phyloP scores from a whole-genome alignment of 805 yeast species.

The Candida silvicultrix region DNA sequence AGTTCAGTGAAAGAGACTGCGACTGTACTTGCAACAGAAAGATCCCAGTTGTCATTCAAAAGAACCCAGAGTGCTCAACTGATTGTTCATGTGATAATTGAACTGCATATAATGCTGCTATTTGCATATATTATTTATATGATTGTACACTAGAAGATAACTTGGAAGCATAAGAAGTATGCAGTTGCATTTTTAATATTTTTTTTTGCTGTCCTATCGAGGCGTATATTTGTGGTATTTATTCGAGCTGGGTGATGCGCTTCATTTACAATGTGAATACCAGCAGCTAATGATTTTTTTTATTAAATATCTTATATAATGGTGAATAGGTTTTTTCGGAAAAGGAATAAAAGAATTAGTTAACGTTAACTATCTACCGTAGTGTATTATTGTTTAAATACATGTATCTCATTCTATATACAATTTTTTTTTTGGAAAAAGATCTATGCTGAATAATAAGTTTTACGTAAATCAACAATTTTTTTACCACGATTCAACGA shows the following conservation, averaged over 20 bases:
- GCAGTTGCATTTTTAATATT: too few species aligned
- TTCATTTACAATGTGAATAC: too few species aligned
- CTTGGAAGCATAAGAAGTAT: too few species aligned
- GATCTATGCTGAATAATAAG: constrained; percentile 59
- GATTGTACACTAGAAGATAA: not conserved
- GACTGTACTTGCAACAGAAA: constrained; percentile 21
- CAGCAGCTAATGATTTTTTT: not conserved
- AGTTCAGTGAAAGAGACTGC: constrained; percentile 19
- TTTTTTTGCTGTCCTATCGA: too few species aligned
- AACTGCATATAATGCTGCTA: not conserved
- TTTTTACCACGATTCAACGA: constrained; percentile 93
- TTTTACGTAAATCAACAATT: constrained; percentile 85
- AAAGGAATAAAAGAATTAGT: not conserved
- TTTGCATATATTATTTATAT: not conserved
- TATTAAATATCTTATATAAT: not conserved
- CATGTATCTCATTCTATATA: constrained; percentile 1
- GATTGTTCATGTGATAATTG: constrained; percentile 19
- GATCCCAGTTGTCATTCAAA: constrained; percentile 6
- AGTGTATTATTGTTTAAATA: not conserved
- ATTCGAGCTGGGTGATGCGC: not conserved
- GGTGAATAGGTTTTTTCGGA: not conserved
- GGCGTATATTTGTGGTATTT: not conserved
- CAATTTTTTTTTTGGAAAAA: not conserved
- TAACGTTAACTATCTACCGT: not conserved
- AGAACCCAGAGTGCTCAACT: constrained; percentile 18